A percentile compares a stretch with the other conserved stretches of the same genome.
Conservation (phyloP, 2,329 filamentous ascomycete species). For the Trichophyton simii region DNA sequence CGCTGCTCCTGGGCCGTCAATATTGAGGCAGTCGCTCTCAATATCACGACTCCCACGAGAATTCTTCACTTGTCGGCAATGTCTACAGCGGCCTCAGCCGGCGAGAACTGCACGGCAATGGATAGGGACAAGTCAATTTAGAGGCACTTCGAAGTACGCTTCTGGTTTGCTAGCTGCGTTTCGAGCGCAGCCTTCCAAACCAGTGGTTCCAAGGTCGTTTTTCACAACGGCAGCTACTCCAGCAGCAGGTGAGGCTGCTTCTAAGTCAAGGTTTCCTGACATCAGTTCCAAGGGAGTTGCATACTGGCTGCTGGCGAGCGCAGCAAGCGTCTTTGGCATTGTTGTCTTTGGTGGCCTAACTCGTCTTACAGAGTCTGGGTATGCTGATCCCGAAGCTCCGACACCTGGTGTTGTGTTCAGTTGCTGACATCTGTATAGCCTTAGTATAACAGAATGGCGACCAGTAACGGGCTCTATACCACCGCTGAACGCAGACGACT, state of each 20-base stretch:
- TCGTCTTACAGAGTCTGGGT: conserved; percentile 91
- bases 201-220: conserved; percentile 6
- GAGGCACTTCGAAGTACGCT: conserved; percentile 18
- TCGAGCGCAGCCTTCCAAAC: conserved; percentile 4
- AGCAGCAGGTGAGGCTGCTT: conserved; percentile 15
- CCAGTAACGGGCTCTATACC: conserved; percentile 88
- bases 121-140: conserved; percentile 20
- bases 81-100: conserved; percentile 19
- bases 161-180: conserved; percentile 18
- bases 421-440: conserved; percentile 37
- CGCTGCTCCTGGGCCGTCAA: conserved; percentile 7
- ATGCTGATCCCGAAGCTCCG: conserved; percentile 15
- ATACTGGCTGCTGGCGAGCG: conserved; percentile 86
- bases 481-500: conserved; percentile 64
- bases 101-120: conserved; percentile 18
- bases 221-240: conserved; percentile 7
- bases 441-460: conserved; percentile 98
- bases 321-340: conserved; percentile 89
- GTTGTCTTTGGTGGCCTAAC: conserved; percentile 92
- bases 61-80: conserved; percentile 33
- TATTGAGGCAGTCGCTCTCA: conserved; percentile 19
- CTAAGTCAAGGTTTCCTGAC: conserved; percentile 40
- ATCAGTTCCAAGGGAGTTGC: conserved; percentile 64
- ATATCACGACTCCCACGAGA: conserved; percentile 25
- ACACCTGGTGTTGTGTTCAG: background rate